Evolutionary conservation across 257 asterid genomes (phyloP).

Genomic region (Salvia rosmarinus): DNA sequence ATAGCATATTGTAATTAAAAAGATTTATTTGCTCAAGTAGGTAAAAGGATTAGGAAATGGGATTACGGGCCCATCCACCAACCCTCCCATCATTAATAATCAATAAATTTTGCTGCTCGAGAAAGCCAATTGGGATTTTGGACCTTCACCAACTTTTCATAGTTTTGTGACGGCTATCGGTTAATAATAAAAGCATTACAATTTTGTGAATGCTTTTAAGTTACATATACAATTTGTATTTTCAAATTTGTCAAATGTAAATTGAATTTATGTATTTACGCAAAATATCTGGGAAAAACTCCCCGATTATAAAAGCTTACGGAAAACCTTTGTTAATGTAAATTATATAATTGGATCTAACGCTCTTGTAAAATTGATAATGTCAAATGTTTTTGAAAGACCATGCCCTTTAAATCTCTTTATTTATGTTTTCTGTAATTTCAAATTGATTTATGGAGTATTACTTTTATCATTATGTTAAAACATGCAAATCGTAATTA

Average conservation of each 20-base stretch:
- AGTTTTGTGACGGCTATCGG: neutral
- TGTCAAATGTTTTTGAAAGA: neutral
- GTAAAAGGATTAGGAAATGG: neutral
- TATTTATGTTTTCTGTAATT: too few relatives aligned
- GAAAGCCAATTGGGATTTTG: slow-evolving; percentile 16
- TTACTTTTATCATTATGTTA: neutral
- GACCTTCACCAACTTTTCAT: slow-evolving; percentile 24
- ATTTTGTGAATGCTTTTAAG: too few relatives aligned
- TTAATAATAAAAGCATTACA: too few relatives aligned
- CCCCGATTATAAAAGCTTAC: neutral
- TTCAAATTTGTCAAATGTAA: neutral
- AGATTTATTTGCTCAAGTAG: neutral
- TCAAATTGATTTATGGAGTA: too few relatives aligned
- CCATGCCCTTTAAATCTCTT: neutral
- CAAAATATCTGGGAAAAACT: neutral
- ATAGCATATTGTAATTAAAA: neutral
- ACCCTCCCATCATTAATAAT: slow-evolving; percentile 5
- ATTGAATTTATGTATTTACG: neutral
- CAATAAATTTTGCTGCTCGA: slow-evolving; percentile 22
- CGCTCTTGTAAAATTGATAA: neutral
- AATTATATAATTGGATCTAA: neutral
- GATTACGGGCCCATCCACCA: slow-evolving; percentile 30
- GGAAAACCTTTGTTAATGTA: too few relatives aligned
- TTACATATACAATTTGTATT: neutral
- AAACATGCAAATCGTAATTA: neutral